Evolutionary conservation across 768 basidiomycete species (phyloP).

Genomic region (Lactarius vividus): DNA sequence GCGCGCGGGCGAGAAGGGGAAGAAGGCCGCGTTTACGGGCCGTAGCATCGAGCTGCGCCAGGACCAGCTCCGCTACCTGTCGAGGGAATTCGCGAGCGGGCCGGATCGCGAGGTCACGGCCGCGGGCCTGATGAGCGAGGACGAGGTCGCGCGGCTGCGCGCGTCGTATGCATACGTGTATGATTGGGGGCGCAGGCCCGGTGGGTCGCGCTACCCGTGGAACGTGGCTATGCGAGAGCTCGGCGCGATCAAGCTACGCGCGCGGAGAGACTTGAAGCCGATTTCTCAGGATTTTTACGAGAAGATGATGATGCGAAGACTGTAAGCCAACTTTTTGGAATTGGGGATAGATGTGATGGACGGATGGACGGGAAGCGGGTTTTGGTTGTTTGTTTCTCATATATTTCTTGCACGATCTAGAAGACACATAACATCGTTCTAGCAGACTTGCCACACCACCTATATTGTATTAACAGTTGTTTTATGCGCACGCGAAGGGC

Average conservation of each 20-base stretch:
- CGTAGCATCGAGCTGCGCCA: slow-evolving; percentile 46
- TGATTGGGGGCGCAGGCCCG: slow-evolving; percentile 31
- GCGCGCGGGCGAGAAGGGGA: not conserved
- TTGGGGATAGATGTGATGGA: not conserved
- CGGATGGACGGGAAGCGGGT: not conserved
- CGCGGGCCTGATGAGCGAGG: slow-evolving; percentile 32
- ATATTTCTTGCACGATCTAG: slow-evolving; percentile 2
- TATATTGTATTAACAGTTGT: not conserved
- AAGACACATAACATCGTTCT: not conserved
- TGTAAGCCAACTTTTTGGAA: not conserved
- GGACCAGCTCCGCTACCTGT: slow-evolving; percentile 45
- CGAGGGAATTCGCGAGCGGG: slow-evolving; percentile 39
- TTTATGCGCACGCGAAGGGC: not conserved
- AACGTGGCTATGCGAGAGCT: slow-evolving; percentile 55
- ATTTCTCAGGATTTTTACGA: slow-evolving; percentile 46
- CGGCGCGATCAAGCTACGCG: slow-evolving; percentile 50
- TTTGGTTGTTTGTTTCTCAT: not conserved
- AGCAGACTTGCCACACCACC: not conserved
- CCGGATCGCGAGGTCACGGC: slow-evolving; percentile 31
- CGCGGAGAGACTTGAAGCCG: slow-evolving; percentile 41
- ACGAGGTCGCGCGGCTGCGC: slow-evolving; percentile 39
- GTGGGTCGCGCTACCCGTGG: slow-evolving; percentile 46
- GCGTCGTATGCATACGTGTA: slow-evolving; percentile 53
- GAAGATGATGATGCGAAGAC: slow-evolving; percentile 31
- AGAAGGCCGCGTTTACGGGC: slow-evolving; percentile 35